Evolutionary conservation across 1,139 yeast genomes (phyloP), one percentile per base, ranked within the genome.

Genomic region (Meyerozyma sp.): DNA sequence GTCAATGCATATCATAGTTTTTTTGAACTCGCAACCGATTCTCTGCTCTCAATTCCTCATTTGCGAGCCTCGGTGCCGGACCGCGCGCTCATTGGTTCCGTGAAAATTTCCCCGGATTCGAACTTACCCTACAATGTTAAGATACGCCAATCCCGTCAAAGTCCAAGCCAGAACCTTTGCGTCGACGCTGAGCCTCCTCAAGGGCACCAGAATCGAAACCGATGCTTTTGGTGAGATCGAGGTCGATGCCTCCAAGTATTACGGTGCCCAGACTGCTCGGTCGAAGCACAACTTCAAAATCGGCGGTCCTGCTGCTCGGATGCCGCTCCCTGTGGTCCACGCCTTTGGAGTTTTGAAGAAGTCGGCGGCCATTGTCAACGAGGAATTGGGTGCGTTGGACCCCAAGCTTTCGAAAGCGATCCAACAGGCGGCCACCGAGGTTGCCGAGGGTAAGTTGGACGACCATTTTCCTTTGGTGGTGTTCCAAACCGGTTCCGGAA

Each of bases 221-320:
- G 98, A 93, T 68, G 97, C 98, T 42, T 93, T 93, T 61, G 98
- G 98, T 55, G 96, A 88, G 61, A 85, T 93, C 58, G 87, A 87
- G 61, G 98, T 91, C 42, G 95, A 90, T 46, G 70, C 79, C 48
- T 77, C 85, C 60, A 83, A 81, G 63, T 91, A 91, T 75, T 91
- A 96, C 88, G 98, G 98, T 49, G 98, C 98, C 37, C 98, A 93
- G 72, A 93, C 98, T 48, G 97, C 94, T 66, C 81, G 95, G 68
- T 84, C 98, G 11, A 77, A 82, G 57, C 86, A 84, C 69, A 93
- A 93, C 77, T 93, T 93, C 75, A 87, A 90, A 66, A 93, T 93
- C 59, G 98, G 98, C 53, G 98, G 97, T 45, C 75, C 77, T 26
- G 82, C 91, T 52, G 98, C 94, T 61, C 78, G 79, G 51, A 84